phyloP scores from a whole-genome alignment of 805 yeast genomes.

The Ogataea neopini region DNA sequence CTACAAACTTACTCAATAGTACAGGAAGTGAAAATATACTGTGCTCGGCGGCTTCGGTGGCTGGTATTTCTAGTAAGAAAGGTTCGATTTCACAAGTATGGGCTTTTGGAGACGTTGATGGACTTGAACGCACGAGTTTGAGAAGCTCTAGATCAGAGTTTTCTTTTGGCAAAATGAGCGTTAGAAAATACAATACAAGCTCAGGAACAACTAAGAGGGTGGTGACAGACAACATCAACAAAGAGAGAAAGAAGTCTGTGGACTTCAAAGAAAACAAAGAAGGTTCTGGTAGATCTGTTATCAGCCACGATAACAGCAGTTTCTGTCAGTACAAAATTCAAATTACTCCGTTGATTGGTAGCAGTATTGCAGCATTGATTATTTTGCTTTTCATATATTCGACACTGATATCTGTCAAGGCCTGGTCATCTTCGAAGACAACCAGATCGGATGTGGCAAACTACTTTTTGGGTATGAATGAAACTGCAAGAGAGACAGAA shows the following conservation, averaged over 20 bases:
- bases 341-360: constrained; percentile 16
- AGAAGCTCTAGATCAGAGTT: constrained; percentile 23
- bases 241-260: constrained; percentile 19
- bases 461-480: constrained; percentile 16
- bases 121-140: constrained; percentile 17
- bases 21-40: constrained; percentile 10
- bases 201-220: constrained; percentile 12
- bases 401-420: constrained; percentile 16
- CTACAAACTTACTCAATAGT: constrained; percentile 6
- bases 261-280: constrained; percentile 15
- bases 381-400: constrained; percentile 16
- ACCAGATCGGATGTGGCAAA: constrained; percentile 13
- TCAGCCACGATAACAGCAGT: neutral
- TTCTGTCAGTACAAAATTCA: constrained; percentile 6
- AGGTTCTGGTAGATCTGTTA: neutral
- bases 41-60: constrained; percentile 22
- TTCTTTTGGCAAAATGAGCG: constrained; percentile 19
- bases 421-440: constrained; percentile 11
- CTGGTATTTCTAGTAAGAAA: constrained; percentile 23
- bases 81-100: constrained; percentile 22
- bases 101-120: constrained; percentile 25
- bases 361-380: constrained; percentile 6
- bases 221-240: constrained; percentile 2
- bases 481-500: constrained; percentile 10
- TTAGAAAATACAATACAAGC: constrained; percentile 12